A percentile compares a stretch with the other conserved stretches of the same genome.
phyloP scores from a whole-genome alignment of 805 yeast species.

The Starmerella riodocensis region DNA sequence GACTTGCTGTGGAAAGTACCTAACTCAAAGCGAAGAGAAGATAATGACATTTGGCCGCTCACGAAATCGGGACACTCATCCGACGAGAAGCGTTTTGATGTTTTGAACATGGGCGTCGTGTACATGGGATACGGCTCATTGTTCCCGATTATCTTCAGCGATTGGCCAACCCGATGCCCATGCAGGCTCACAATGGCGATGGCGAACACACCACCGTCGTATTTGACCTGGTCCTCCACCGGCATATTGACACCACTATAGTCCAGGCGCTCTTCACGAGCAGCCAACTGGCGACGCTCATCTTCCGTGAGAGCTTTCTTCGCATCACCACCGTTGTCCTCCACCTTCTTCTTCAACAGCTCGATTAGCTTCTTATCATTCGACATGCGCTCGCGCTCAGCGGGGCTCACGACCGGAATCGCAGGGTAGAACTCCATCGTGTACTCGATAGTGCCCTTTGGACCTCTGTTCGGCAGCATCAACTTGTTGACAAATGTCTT shows the following conservation, averaged over 20 bases:
- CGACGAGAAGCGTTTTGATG: conserved; percentile 20
- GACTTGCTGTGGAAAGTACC: conserved; percentile 12
- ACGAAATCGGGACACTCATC: conserved; percentile 23
- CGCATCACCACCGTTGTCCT: conserved; percentile 12
- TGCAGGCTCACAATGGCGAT: conserved; percentile 34
- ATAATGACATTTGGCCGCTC: conserved; percentile 21
- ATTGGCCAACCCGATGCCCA: conserved; percentile 33
- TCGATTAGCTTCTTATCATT: conserved; percentile 36
- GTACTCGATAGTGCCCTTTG: conserved; percentile 69
- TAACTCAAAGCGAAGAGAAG: conserved; percentile 19
- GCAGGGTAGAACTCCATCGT: conserved; percentile 73
- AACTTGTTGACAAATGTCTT: conserved; percentile 49
- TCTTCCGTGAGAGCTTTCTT: conserved; percentile 17
- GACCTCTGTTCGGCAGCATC: conserved; percentile 58
- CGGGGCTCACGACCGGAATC: conserved; percentile 62
- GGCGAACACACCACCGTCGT: conserved; percentile 65
- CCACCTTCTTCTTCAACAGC: conserved; percentile 20
- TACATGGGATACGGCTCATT: conserved; percentile 54
- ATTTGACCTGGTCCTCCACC: conserved; percentile 39
- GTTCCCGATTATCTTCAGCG: conserved; percentile 67
- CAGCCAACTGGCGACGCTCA: conserved; percentile 27
- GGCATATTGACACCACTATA: conserved; percentile 25
- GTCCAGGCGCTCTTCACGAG: conserved; percentile 22
- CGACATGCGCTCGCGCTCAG: conserved; percentile 36
- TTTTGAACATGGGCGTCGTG: conserved; percentile 43